Evolutionary conservation across 306 rosid genomes (phyloP).

Genomic region (Oxytropis ochrocephala): DNA sequence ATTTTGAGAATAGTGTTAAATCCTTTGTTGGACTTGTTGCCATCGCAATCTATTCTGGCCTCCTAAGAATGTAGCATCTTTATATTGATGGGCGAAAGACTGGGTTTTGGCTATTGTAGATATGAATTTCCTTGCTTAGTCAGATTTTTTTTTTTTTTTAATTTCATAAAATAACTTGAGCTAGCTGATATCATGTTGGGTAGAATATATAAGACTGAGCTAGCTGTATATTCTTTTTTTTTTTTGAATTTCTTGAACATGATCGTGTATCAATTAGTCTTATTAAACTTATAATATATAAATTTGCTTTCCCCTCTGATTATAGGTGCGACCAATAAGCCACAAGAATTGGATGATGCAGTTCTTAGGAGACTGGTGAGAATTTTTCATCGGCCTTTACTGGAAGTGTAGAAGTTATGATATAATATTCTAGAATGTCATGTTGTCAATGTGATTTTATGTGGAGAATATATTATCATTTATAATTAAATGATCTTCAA

Average conservation of each 20-base stretch:
- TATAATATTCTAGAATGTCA: not conserved
- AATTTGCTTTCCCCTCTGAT: conserved; percentile 15
- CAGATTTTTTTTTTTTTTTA: not conserved
- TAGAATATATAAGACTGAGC: not conserved
- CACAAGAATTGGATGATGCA: conserved; percentile 96
- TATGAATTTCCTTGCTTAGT: not conserved
- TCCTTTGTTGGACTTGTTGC: conserved; percentile 7
- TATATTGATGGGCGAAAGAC: not conserved
- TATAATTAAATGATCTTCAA: not conserved
- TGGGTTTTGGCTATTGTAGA: not conserved
- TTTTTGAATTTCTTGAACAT: not conserved
- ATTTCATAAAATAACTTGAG: not conserved
- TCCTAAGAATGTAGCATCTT: not conserved
- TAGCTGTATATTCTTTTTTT: too few species aligned
- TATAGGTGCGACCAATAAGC: conserved; percentile 97
- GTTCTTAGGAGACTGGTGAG: conserved; percentile 94
- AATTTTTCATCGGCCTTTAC: conserved; percentile 9
- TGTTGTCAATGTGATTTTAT: not conserved
- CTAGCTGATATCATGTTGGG: not conserved
- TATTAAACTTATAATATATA: not conserved
- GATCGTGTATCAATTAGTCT: not conserved
- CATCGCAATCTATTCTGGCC: conserved; percentile 4
- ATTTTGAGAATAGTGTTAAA: not conserved
- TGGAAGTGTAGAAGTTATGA: not conserved
- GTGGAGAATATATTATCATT: not conserved